Evolutionary conservation across 306 rosid species (phyloP).

Genomic region (Canavalia gladiata): DNA sequence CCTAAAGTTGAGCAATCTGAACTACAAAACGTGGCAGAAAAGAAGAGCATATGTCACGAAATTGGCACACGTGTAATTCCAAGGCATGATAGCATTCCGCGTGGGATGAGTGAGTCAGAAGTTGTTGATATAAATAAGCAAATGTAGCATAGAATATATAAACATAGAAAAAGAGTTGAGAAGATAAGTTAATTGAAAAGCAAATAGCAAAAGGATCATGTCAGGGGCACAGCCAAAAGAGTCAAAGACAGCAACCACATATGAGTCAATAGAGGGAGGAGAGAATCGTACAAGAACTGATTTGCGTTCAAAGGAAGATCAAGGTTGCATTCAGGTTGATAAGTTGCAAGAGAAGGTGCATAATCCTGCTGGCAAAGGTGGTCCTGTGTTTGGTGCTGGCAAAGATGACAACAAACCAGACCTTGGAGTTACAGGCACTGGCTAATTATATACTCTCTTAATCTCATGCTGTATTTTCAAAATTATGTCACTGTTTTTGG

Average conservation of each 20-base stretch:
- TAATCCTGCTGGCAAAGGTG: conserved; percentile 78
- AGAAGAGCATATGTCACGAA: conserved; percentile 9
- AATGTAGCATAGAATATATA: too few relatives aligned
- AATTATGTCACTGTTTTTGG: too few relatives aligned
- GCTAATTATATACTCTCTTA: conserved; percentile 30
- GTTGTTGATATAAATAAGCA: not conserved
- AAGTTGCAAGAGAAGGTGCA: conserved; percentile 74
- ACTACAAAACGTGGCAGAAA: conserved; percentile 37
- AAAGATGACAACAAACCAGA: conserved; percentile 66
- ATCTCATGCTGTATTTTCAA: too few relatives aligned
- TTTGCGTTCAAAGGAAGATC: conserved; percentile 66
- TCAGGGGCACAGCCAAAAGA: conserved; percentile 83
- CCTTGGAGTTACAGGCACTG: conserved; percentile 83
- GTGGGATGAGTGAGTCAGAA: conserved; percentile 3
- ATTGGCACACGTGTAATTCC: conserved; percentile 42
- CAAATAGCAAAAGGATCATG: conserved; percentile 39
- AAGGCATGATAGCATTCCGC: conserved; percentile 13
- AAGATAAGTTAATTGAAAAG: too few relatives aligned
- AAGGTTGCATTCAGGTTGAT: conserved; percentile 76
- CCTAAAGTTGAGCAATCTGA: too few relatives aligned
- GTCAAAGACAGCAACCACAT: conserved; percentile 71
- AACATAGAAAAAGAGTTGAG: not conserved
- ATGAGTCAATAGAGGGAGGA: conserved; percentile 73
- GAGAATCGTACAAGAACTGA: conserved; percentile 71
- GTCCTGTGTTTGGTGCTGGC: conserved; percentile 83